Evolutionary conservation across 352 stramenopile species (phyloP), one percentile per base, ranked within the genome.

Genomic region (Globisporangium yorkense): DNA sequence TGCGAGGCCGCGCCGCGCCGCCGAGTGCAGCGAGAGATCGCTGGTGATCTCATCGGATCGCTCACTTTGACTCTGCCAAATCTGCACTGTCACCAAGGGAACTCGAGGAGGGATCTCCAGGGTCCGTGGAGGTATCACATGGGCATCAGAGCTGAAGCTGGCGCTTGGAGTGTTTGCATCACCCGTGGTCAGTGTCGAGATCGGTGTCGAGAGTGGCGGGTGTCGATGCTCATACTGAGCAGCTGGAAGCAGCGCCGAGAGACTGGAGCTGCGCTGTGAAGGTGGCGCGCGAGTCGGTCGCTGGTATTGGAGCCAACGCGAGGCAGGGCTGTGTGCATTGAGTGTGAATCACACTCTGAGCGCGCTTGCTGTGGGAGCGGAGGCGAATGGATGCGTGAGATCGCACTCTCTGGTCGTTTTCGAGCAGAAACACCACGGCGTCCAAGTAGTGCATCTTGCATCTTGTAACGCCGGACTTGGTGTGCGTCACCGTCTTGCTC

Each of bases 401-500:
- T n/a, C 13, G 33, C 24, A 44, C 9, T 16, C 7, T 15, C 10
- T 43, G 16, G 24, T 56, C 50, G 31, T 5, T 31, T 2, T 46
- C 0, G 35, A 56, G 33, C 5, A 56, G 50, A 6, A 56, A 56
- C 20, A 37, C 24, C 8, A 43, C 50, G 2, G 50, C 50, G 20
- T 56, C 50, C 50, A 56, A n/a, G 33, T 56, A 56, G 13, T 56
- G 12, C 8, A 46, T 41, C 31, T 2, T 46, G 15, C 16, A 8
- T 24, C 21, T 24, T 24, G 21, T 24, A 24, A 24, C 21, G 21
- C 21, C n/a, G 3, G 21, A n/a, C n/a, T n/a, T 20, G 31, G 33
- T n/a, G 16, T 41, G 16, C 7, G 33, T 31, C 13, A 13, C 15
- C 5, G 31, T 5, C 1, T 31, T 4, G 15, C 2, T 16, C 50